Percentiles rank a stretch among this genome's conserved stretches.
Conservation (phyloP, 2,329 filamentous ascomycete genomes). For the Sarocladium kiliense region DNA sequence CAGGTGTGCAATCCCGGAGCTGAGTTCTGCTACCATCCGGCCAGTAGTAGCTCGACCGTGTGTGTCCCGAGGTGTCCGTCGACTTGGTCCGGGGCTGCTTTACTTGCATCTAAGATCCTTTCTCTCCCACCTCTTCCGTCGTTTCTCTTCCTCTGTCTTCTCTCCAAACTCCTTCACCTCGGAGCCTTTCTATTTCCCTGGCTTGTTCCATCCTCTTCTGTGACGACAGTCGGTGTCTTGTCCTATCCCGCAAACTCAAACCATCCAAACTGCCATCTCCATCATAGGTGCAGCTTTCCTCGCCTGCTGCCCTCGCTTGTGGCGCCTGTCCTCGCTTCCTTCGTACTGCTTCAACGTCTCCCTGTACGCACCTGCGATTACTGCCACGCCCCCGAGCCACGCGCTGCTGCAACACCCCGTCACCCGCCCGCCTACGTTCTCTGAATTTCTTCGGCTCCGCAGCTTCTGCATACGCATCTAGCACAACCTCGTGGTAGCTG, state of each 20-base stretch:
- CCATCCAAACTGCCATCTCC: too few species aligned
- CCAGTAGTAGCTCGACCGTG: too few species aligned
- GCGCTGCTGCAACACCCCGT: neutral
- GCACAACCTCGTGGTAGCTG: neutral
- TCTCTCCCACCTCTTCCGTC: neutral
- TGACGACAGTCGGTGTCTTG: neutral
- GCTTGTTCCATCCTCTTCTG: neutral
- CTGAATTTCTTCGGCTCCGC: neutral
- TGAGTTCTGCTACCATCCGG: too few species aligned
- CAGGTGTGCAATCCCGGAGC: neutral
- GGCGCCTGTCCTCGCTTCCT: neutral
- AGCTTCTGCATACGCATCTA: conserved; percentile 1
- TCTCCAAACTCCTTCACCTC: conserved; percentile 3
- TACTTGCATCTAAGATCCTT: conserved; percentile 4
- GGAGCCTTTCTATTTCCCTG: neutral
- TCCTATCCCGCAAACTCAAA: too few species aligned
- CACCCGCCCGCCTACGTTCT: neutral
- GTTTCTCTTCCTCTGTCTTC: neutral
- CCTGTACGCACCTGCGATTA: neutral
- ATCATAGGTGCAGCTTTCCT: too few species aligned
- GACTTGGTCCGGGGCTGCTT: neutral
- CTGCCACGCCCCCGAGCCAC: neutral
- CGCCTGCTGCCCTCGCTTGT: neutral
- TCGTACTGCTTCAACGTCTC: neutral
- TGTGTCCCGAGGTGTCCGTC: conserved; percentile 1